Evolutionary conservation across 331 rosid species (phyloP).

Genomic region (Cydonia oblonga): DNA sequence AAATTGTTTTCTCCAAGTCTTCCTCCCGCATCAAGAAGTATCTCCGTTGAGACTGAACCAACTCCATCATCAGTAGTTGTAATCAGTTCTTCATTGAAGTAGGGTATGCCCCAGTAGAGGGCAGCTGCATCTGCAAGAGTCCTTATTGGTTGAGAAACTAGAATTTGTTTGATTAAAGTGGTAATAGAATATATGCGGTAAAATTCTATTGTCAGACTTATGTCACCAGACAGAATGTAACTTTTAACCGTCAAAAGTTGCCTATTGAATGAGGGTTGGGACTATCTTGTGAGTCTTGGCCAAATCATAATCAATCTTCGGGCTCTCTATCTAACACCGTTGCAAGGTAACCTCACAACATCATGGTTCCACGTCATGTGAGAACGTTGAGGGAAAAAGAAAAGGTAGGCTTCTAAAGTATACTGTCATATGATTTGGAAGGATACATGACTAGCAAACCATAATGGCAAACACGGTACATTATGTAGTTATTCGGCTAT

Average conservation of each 20-base stretch:
- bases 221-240: not conserved
- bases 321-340: not conserved
- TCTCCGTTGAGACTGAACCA: conserved; percentile 48
- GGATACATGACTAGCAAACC: too few species aligned
- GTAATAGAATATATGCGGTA: not conserved
- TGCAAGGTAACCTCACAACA: not conserved
- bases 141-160: not conserved
- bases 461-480: too few species aligned
- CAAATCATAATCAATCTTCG: not conserved
- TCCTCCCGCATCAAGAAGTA: conserved; percentile 40
- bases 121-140: conserved; percentile 53
- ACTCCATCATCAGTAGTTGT: conserved; percentile 22
- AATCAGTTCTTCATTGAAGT: conserved; percentile 39
- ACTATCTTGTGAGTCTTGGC: not conserved
- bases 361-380: not conserved
- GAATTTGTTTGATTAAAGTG: not conserved
- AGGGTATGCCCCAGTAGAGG: conserved; percentile 67
- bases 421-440: too few species aligned
- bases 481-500: not conserved
- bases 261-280: not conserved
- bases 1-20: too few species aligned
- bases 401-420: too few species aligned
- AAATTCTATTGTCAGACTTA: not conserved
- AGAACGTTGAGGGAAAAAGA: too few species aligned
- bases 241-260: not conserved